Evolutionary conservation across 2,329 filamentous ascomycete genomes (phyloP).

Genomic region (Colletotrichum sp.): DNA sequence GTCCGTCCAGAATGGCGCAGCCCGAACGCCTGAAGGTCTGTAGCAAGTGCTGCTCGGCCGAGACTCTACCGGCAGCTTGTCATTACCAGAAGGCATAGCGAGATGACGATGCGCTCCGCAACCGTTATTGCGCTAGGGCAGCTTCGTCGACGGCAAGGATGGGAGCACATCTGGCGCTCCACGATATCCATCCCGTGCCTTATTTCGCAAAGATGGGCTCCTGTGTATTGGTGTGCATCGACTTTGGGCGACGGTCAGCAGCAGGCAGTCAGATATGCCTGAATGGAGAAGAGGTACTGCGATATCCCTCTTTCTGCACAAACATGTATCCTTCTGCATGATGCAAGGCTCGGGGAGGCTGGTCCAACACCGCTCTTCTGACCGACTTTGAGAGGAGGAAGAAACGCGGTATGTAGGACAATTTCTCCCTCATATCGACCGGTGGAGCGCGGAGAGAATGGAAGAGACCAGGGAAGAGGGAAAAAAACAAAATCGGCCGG

Average conservation of each 20-base stretch:
- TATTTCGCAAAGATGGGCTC: constrained; percentile 6
- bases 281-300: not conserved
- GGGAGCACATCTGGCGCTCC: not conserved
- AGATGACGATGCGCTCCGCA: constrained; percentile 16
- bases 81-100: not conserved
- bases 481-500: constrained; percentile 14
- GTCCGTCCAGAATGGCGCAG: not conserved
- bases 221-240: not conserved
- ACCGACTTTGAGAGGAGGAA: constrained; percentile 7
- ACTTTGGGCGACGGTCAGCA: not conserved
- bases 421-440: constrained; percentile 3
- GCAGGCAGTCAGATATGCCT: constrained; percentile 16
- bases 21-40: not conserved
- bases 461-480: not conserved
- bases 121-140: constrained; percentile 6
- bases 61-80: not conserved
- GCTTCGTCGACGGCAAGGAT: constrained; percentile 9
- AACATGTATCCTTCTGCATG: not conserved
- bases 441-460: not conserved
- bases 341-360: constrained; percentile 11
- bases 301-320: not conserved
- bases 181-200: constrained; percentile 5
- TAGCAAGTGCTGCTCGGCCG: constrained; percentile 12
- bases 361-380: constrained; percentile 2
- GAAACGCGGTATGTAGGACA: constrained; percentile 3